Percentiles rank a stretch among this genome's conserved stretches.
Conservation (phyloP, 441 rosid species). For the Bocquillonia castaneifolia region DNA sequence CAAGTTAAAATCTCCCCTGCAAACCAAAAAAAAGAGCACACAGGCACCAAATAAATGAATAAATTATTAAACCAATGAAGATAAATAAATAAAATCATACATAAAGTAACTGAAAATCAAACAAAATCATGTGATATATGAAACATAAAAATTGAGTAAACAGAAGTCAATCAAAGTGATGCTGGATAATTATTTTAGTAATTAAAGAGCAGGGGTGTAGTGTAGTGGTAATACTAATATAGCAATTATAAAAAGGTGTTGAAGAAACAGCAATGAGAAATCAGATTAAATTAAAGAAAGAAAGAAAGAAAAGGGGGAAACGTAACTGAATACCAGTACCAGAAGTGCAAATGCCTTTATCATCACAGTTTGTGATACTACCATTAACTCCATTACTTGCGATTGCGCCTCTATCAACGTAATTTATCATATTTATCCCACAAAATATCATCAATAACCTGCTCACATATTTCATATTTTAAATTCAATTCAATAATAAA, state of each 20-base stretch:
- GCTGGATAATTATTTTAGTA: too few relatives aligned
- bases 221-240: too few relatives aligned
- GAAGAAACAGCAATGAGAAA: too few relatives aligned
- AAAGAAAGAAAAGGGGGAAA: neutral
- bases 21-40: neutral
- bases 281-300: too few relatives aligned
- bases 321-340: constrained; percentile 84
- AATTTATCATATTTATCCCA: constrained; percentile 72
- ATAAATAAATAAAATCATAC: too few relatives aligned
- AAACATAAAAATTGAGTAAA: too few relatives aligned
- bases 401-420: constrained; percentile 88
- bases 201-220: too few relatives aligned
- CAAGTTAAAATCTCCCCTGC: constrained; percentile 82
- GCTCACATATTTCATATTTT: constrained; percentile 17
- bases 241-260: too few relatives aligned
- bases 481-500: too few relatives aligned
- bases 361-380: constrained; percentile 55
- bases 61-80: neutral
- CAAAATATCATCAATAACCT: constrained; percentile 85
- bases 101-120: too few relatives aligned
- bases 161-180: too few relatives aligned
- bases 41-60: neutral
- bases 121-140: too few relatives aligned
- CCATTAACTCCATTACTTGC: constrained; percentile 98
- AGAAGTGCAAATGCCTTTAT: constrained; percentile 64